Evolutionary conservation across 164 flowering plant species (phyloP), one percentile per base, ranked within the genome.

Genomic region (Akebia trifoliata): DNA sequence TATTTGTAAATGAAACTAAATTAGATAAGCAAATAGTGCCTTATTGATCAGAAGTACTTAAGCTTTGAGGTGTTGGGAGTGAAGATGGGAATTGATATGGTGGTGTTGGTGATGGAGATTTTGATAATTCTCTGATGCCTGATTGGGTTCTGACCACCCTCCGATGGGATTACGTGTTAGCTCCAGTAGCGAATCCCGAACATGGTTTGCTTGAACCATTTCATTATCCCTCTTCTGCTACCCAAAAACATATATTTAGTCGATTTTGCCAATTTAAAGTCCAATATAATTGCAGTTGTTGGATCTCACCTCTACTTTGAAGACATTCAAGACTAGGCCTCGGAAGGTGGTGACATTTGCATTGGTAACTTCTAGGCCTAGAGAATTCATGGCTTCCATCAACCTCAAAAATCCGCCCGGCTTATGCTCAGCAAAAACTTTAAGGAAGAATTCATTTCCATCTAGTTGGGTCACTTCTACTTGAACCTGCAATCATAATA

Each of bases 321-420:
- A 81, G 17, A 89, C 79, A 70, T 76, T 79, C 6, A 87, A 74
- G 15, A 82, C 92, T 4, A 89, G 78, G 62, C 77, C 59, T 55
- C 74, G 71, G 69, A 65, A 77, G 57, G 86, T 83, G 37, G 83
- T 89, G 0, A 83, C 78, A 53, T 84, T 92, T 7, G 80, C 92
- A 63, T 83, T 79, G 29, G 77, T 82, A 0, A 89, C 91, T 74
- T 86, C 98, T 12, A 92, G 63, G 26, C 96, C 97, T 2, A 89
- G 65, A 25, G 87, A 71, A 67, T 70, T 74, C 72, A 92, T 57
- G 44, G 86, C 93, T 72, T 87, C 93, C 91, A 89, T 72, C 65
- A 92, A 56, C 65, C 82, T 85, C 59, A 76, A 81, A 66, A 92
- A 92, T 5, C 96, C 91, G 1, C 91, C 88, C 0, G 72, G 69